Percentiles rank a stretch among this genome's conserved stretches.
Conservation (phyloP, 805 yeast genomes). For the Debaryomyces prosopidis region DNA sequence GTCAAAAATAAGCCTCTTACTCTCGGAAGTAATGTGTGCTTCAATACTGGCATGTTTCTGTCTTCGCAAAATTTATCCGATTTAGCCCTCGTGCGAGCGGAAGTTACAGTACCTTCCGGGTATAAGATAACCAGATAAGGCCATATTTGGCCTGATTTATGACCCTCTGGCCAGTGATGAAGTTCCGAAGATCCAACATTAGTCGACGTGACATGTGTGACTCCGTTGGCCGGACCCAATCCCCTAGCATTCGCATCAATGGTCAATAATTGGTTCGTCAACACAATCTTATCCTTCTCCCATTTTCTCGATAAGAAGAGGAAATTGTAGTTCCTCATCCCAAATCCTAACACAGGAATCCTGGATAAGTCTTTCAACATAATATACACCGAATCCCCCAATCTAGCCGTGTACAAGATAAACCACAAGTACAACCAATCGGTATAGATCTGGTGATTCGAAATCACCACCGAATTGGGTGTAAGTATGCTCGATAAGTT, state of each 20-base stretch:
- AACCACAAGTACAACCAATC: conserved; percentile 96
- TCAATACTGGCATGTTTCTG: conserved; percentile 47
- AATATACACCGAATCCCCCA: conserved; percentile 67
- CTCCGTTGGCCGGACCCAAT: conserved; percentile 51
- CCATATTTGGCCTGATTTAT: conserved; percentile 22
- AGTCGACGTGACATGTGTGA: conserved; percentile 30
- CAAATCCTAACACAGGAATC: conserved; percentile 80
- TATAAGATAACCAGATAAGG: conserved; percentile 70
- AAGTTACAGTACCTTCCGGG: conserved; percentile 94
- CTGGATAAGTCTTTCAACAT: conserved; percentile 75
- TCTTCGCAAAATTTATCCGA: conserved; percentile 60
- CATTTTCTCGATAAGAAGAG: conserved; percentile 83
- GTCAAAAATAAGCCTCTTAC: conserved; percentile 74
- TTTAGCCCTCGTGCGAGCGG: conserved; percentile 59
- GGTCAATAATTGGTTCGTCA: conserved; percentile 54
- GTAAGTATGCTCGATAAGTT: conserved; percentile 29
- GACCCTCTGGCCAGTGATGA: conserved; percentile 35
- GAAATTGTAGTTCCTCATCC: conserved; percentile 78
- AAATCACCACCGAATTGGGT: conserved; percentile 62
- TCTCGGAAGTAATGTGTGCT: conserved; percentile 79
- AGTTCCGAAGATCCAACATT: conserved; percentile 10
- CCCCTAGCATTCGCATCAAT: conserved; percentile 66
- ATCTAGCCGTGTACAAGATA: conserved; percentile 65
- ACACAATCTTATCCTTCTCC: conserved; percentile 66
- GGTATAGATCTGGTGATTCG: conserved; percentile 93